These are phyloP conservation scores for Spergularia bocconei DNA, from an alignment of 148 eudicot genomes.

Conservation along the genomic window DNA sequence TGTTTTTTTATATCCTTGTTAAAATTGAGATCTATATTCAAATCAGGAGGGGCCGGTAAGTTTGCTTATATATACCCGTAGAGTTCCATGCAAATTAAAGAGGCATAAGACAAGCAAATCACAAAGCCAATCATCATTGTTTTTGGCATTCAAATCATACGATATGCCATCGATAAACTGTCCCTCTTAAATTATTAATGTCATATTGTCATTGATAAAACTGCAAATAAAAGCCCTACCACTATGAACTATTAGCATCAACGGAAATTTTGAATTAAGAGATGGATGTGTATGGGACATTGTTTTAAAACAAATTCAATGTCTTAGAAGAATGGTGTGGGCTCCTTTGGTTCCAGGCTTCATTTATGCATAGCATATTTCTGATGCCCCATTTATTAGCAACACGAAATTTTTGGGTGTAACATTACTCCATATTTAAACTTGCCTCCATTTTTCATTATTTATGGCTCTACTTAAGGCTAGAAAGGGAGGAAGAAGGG, in stretches of 20 bases:
- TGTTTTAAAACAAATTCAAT: neutral
- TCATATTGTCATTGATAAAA: neutral
- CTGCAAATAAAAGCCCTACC: neutral
- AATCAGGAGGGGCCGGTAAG: too few species aligned
- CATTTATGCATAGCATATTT: slow-evolving; percentile 29
- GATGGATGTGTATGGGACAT: neutral
- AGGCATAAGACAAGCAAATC: neutral
- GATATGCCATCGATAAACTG: neutral
- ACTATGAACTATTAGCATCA: neutral
- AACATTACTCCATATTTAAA: slow-evolving; percentile 30
- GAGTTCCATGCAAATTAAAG: neutral
- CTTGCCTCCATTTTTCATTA: slow-evolving; percentile 19
- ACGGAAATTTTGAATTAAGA: neutral
- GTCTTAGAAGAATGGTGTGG: neutral
- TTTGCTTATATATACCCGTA: neutral
- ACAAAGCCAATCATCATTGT: neutral
- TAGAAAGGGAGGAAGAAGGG: neutral
- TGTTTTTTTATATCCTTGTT: too few species aligned
- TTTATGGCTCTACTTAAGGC: slow-evolving; percentile 2
- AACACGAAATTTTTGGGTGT: slow-evolving; percentile 38
- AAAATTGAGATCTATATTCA: too few species aligned
- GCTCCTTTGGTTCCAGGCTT: slow-evolving; percentile 30
- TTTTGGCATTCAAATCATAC: neutral
- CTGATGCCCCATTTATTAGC: slow-evolving; percentile 41
- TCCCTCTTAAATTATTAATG: neutral